Evolutionary conservation across 2,329 filamentous ascomycete genomes (phyloP).

Genomic region (Mycosphaerelloides madeirae): DNA sequence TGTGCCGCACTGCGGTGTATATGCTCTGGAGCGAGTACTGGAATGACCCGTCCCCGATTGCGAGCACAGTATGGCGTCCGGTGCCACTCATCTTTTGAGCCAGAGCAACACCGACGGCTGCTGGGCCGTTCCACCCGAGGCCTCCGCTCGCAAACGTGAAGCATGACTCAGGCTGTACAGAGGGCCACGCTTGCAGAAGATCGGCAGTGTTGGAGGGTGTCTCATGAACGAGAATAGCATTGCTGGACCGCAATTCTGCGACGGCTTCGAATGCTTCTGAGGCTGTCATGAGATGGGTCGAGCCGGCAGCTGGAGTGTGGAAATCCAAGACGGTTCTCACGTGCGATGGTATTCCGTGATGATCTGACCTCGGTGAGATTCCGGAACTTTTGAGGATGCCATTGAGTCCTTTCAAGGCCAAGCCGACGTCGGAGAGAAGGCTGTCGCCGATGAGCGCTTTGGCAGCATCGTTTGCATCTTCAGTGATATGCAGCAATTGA

Average conservation of each 20-base stretch:
- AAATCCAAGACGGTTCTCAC: neutral
- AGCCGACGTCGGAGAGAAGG: constrained; percentile 1
- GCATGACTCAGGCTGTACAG: too few species aligned
- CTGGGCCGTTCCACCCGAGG: too few species aligned
- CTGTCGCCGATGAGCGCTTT: constrained; percentile 3
- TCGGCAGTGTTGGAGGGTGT: too few species aligned
- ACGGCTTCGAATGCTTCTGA: neutral
- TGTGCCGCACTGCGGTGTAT: constrained; percentile 2
- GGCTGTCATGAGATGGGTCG: neutral
- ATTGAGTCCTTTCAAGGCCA: constrained; percentile 1
- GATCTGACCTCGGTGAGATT: neutral
- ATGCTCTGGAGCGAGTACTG: constrained; percentile 5
- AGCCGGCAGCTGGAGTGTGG: neutral
- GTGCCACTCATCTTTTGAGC: too few species aligned
- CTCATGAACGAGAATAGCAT: too few species aligned
- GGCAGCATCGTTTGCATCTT: constrained; percentile 4
- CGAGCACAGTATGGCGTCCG: constrained; percentile 1
- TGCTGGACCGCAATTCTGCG: too few species aligned
- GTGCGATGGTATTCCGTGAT: neutral
- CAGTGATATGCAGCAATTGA: constrained; percentile 1
- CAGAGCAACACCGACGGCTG: too few species aligned
- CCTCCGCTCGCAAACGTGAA: too few species aligned
- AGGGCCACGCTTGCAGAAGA: too few species aligned
- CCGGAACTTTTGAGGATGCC: neutral
- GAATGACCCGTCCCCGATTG: constrained; percentile 3